Evolutionary conservation across 1,284 basidiomycete species (phyloP).

Genomic region (Moesziomyces globuligerus): DNA sequence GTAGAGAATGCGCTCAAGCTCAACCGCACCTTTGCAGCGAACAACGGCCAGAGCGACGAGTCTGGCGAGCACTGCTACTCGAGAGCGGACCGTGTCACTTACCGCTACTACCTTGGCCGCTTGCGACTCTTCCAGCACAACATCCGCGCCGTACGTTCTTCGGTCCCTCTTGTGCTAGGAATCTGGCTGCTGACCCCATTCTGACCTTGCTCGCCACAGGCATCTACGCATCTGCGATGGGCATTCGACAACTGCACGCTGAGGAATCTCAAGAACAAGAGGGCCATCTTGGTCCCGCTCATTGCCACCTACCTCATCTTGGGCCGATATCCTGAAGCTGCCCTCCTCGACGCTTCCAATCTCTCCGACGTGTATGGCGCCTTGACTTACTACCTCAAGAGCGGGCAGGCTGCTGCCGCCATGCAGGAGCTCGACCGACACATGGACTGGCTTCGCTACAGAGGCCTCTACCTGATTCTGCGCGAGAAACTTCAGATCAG

Average conservation of each 20-base stretch:
- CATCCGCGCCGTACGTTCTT: conserved; percentile 59
- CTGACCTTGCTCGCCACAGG: conserved; percentile 29
- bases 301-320: conserved; percentile 67
- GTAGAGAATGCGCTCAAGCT: conserved; percentile 67
- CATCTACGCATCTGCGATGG: conserved; percentile 65
- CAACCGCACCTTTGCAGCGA: conserved; percentile 43
- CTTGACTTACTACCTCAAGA: conserved; percentile 52
- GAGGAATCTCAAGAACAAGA: conserved; percentile 56
- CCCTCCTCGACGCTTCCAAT: conserved; percentile 60
- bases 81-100: conserved; percentile 67
- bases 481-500: conserved; percentile 68
- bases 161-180: no score
- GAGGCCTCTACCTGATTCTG: conserved; percentile 67
- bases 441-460: conserved; percentile 64
- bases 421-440: conserved; percentile 59
- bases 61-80: conserved; percentile 65
- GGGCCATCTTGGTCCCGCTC: conserved; percentile 67
- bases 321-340: conserved; percentile 64
- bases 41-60: conserved; percentile 22
- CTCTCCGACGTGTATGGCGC: conserved; percentile 53
- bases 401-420: conserved; percentile 62
- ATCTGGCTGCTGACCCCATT: neutral
- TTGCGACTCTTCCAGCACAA: conserved; percentile 68
- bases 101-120: conserved; percentile 68
- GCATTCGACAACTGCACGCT: conserved; percentile 66